Conservation (phyloP, 768 basidiomycete genomes). For the Termitomyces sp. region DNA sequence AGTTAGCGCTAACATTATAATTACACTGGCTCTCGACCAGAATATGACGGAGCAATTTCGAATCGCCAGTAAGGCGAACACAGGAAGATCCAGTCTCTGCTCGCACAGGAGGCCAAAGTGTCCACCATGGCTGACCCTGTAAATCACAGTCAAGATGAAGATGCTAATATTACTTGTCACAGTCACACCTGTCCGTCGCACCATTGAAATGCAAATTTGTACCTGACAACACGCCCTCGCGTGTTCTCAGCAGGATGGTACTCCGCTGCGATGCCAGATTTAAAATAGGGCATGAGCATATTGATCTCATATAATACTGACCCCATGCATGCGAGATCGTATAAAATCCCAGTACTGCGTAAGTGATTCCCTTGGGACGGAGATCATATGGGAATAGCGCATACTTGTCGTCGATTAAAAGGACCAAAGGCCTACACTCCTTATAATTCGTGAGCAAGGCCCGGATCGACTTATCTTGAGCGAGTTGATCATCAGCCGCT, state of each 20-base stretch:
- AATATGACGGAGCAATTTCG: not conserved
- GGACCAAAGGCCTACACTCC: slow-evolving; percentile 52
- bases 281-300: not conserved
- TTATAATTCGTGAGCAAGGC: slow-evolving; percentile 57
- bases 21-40: not conserved
- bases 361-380: slow-evolving; percentile 34
- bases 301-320: slow-evolving; percentile 24
- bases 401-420: slow-evolving; percentile 75
- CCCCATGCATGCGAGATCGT: slow-evolving; percentile 69
- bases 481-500: slow-evolving; percentile 59
- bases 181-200: slow-evolving; percentile 56
- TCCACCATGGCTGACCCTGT: slow-evolving; percentile 47
- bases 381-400: slow-evolving; percentile 69
- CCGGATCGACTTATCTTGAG: slow-evolving; percentile 64
- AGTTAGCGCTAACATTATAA: not conserved
- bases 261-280: slow-evolving; percentile 42
- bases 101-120: not conserved
- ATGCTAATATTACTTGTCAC: not conserved
- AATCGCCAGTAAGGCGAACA: not conserved
- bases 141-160: not conserved
- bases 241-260: slow-evolving; percentile 45
- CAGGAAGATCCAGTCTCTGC: not conserved
- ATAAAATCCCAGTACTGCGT: slow-evolving; percentile 65
- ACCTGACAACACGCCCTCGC: slow-evolving; percentile 55
- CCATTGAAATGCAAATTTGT: slow-evolving; percentile 85